Base-by-base conservation (phyloP, 805 yeast genomes). In the Pichia californica region DNA sequence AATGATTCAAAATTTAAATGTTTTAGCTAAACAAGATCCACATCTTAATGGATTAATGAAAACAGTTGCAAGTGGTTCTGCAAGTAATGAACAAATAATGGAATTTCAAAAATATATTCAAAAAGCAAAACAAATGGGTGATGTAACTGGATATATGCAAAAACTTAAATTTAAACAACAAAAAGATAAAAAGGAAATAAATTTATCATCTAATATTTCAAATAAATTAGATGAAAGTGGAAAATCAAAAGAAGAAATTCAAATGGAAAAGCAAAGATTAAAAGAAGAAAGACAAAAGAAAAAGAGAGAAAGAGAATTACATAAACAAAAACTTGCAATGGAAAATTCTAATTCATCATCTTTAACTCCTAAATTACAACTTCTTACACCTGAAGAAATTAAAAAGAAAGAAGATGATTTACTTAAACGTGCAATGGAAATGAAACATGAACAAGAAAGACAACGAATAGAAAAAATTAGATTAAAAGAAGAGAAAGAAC, bases 1-100 rank as follows among this genome's bases (percentile, higher is more conserved):
- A 49, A 87, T 91, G 85, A 88, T 91, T 52, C 79, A 84, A 4
- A 85, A 88, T 53, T 71, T 91, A 55, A 89, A 89, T 55, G 70
- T 83, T 1, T 79, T 91, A 63, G 97, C 97, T 0, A 73, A 83
- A 32, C 69, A 71, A 5, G 94, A 88, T 55, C 71, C 77, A 0
- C 71, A 79, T 5, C 63, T 91, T 39, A 83, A 79, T 50, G 63
- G 73, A 1, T 65, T 91, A 41, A 88, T 91, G 96, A 79, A 81
- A 49, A 74, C 73, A 5, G 96, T 91, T 2, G 97, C 98, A 0
- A 74, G 82, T 44, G 95, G 95, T 5, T 71, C 69, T 20, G 96
- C 96, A 0, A 61, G 79, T 1, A 74, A 77, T 5, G 79, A 73
- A 7, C 91, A 88, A 59, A 83, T 91, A 15, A 67, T 76, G 20